phyloP scores from a whole-genome alignment of 192 early-diverging fungal species.

The Kappamyces sp. region DNA sequence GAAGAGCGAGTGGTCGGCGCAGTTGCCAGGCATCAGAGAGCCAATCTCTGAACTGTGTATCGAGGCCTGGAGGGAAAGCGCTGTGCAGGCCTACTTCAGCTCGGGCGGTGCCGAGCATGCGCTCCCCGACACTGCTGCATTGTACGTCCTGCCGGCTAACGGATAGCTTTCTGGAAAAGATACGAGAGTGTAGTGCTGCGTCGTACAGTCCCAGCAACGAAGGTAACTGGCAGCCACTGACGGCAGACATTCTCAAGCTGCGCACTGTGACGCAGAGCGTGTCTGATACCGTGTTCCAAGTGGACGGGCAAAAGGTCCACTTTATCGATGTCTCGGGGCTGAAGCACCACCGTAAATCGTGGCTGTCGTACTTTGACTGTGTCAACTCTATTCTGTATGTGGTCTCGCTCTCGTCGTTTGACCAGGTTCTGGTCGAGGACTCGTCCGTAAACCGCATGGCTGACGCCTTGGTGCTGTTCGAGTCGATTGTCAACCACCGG shows the following conservation, averaged over 20 bases:
- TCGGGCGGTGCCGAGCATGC: too few relatives aligned
- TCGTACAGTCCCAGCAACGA: slow-evolving; percentile 59
- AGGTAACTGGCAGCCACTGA: slow-evolving; percentile 1
- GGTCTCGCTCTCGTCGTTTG: background rate
- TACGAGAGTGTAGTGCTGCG: slow-evolving; percentile 65
- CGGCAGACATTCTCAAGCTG: slow-evolving; percentile 33
- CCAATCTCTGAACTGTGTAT: too few relatives aligned
- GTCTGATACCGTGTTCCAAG: slow-evolving; percentile 57
- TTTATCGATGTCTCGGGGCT: slow-evolving; percentile 74
- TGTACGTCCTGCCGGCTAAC: slow-evolving; percentile 22
- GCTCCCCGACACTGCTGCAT: background rate
- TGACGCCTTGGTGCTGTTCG: slow-evolving; percentile 38
- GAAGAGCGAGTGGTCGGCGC: too few relatives aligned
- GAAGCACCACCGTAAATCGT: slow-evolving; percentile 49
- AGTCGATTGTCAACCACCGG: slow-evolving; percentile 28
- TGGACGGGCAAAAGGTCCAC: slow-evolving; percentile 43
- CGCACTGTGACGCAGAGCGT: slow-evolving; percentile 35
- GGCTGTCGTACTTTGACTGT: slow-evolving; percentile 69
- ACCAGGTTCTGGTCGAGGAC: slow-evolving; percentile 3
- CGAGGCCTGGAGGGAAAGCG: too few relatives aligned
- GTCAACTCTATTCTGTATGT: slow-evolving; percentile 26
- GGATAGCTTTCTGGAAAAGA: slow-evolving; percentile 32
- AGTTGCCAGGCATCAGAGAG: too few relatives aligned
- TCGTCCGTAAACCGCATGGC: slow-evolving; percentile 17
- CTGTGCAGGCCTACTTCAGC: too few relatives aligned